Base-by-base conservation (phyloP, 495 filamentous ascomycete species). In the Acidiella bohemica region DNA sequence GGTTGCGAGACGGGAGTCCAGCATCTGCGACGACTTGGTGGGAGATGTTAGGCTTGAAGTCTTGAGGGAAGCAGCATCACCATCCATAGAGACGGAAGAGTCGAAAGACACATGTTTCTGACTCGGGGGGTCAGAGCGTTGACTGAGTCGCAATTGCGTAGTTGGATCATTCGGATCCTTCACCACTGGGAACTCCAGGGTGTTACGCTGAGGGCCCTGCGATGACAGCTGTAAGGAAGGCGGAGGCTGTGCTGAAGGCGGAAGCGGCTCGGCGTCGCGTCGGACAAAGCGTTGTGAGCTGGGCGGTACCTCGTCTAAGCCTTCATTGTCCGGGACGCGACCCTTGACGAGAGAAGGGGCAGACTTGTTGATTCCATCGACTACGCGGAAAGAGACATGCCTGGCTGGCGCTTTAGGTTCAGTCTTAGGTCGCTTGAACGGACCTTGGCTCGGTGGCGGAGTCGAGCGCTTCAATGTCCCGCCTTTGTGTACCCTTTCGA, bases 81-180 rank as follows among this genome's bases (percentile, higher is more conserved):
- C 31, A 13, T 35, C 17, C n/a, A 44, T 33, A 5, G 44, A 40
- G 3, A 32, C n/a, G 12, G 31, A 32, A 8, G 47, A 45, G 7
- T 21, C 37, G 22, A 39, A 41, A 14, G 36, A 35, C 9, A 29
- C 10, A 9, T 32, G 12, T 16, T 36, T 40, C 22, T 27, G 22
- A n/a, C 47, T 32, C 4, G 51, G 10, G 2, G 30, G 27, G 9
- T 30, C 27, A 37, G 65, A 67, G 20, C 65, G 66, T 56, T 92
- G 83, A 54, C 80, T 87, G 34, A 85, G 69, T 40, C 79, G 69
- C 25, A 75, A 42, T 5, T 67, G 60, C 1, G 80, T 84, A 43
- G 66, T 67, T 19, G 71, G 68, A 44, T 82, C 72, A 44, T 78
- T 71, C 0, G 79, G 71, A 44, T 90, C 72, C 58, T 93, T 93